These are phyloP conservation scores for Nitzschia sp. DNA, from an alignment of 108 stramenopile species.

Conservation along the genomic window DNA sequence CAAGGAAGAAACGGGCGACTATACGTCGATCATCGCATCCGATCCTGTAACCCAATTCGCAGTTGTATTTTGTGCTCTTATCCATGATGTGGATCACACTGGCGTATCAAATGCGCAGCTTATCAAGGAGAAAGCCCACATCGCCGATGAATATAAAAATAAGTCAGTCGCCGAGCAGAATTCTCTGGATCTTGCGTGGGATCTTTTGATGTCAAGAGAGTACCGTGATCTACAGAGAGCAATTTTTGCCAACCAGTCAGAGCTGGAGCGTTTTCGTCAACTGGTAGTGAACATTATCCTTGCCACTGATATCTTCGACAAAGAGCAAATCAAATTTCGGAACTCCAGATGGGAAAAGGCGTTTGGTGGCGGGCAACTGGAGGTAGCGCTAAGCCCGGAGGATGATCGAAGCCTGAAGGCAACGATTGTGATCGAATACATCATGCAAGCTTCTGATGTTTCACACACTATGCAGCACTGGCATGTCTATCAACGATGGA, in stretches of 20 bases:
- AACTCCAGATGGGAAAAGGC: conserved; percentile 33
- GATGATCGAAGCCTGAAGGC: conserved; percentile 30
- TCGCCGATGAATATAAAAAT: conserved; percentile 37
- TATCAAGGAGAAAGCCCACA: conserved; percentile 50
- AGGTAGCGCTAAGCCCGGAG: background rate
- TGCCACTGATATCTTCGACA: conserved; percentile 63
- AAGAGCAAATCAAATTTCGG: conserved; percentile 38
- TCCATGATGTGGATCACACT: conserved; percentile 50
- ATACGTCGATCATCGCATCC: conserved; percentile 34
- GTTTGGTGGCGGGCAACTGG: conserved; percentile 6
- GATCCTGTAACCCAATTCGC: conserved; percentile 41
- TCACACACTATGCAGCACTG: conserved; percentile 63
- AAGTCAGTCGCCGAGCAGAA: conserved; percentile 57
- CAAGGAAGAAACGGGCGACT: conserved; percentile 21
- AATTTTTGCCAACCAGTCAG: conserved; percentile 44
- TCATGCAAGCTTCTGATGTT: conserved; percentile 59
- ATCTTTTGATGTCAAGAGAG: conserved; percentile 39
- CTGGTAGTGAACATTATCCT: conserved; percentile 42
- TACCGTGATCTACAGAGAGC: conserved; percentile 45
- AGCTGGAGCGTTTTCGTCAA: conserved; percentile 27
- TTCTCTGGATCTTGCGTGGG: conserved; percentile 59
- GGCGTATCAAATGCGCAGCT: conserved; percentile 60
- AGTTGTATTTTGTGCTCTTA: conserved; percentile 46
- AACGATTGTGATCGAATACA: conserved; percentile 50
- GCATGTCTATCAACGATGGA: conserved; percentile 46